Evolutionary conservation across 352 stramenopile species (phyloP), one percentile per base, ranked within the genome.

Genomic region (Peronospora destructor): DNA sequence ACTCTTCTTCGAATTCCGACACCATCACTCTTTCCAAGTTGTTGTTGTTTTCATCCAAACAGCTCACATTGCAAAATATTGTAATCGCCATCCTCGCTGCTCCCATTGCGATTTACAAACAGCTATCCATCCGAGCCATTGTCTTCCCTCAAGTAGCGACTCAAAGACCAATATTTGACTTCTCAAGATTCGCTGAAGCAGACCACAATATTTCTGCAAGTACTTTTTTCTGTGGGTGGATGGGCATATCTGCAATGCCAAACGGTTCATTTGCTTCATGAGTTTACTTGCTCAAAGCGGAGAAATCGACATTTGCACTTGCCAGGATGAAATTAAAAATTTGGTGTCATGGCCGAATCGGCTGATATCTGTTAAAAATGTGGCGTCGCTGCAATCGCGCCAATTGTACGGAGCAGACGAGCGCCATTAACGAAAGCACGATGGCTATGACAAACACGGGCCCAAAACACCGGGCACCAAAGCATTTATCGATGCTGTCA

Each of bases 401-500:
- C 9, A 88, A 64, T 49, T 73, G 66, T 10, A 71, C 11, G 44
- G 71, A 79, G 38, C 76, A 87, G 9, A 49, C 48, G 13, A 87
- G 28, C 6, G 81, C 71, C 23, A 91, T 44, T 14, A 25, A 54
- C n/a, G 73, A 86, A 12, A 92, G 50, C 16, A 35, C 66, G 2
- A 76, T 73, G 34, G 66, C 65, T n/a, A 86, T 50, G 34, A 80
- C 34, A 47, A 91, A 93, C 17, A 88, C 64, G 6, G 71, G 69
- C 1, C 57, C 61, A 42, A 86, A 93, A 47, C 82, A 93, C 23
- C 69, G 41, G 23, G 51, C 14, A 2, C 77, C 82, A 13, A 79
- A 55, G 47, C 82, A 93, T 44, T 83, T 89, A 34, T 81, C 57
- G 8, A 58, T 43, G 2, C 70, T 68, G 13, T 71, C 36, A 5